These are phyloP conservation scores for Aureobasidium zeae DNA, from an alignment of 2,329 filamentous ascomycete species.

Conservation along the genomic window DNA sequence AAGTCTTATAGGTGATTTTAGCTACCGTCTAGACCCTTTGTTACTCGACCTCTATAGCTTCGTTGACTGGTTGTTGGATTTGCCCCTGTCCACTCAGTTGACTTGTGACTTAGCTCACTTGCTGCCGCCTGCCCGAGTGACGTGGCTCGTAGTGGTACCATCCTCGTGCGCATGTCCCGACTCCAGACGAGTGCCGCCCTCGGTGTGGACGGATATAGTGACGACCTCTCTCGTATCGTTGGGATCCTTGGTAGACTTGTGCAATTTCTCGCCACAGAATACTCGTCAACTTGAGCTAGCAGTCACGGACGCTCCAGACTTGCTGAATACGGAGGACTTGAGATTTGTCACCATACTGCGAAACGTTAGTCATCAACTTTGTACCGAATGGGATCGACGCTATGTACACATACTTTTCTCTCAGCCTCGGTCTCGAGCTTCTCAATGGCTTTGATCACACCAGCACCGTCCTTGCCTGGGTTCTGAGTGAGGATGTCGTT, in stretches of 20 bases:
- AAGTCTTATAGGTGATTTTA: no score
- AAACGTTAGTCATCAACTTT: background rate
- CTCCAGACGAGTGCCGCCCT: conserved; percentile 9
- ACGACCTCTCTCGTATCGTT: conserved; percentile 15
- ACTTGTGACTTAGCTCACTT: background rate
- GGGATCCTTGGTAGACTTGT: conserved; percentile 14
- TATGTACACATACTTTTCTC: conserved; percentile 1
- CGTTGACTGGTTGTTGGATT: background rate
- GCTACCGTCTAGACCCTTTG: background rate
- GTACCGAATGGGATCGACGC: background rate
- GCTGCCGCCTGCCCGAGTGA: background rate
- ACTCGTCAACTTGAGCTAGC: background rate
- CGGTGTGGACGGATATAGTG: conserved; percentile 12
- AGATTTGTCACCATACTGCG: conserved; percentile 7
- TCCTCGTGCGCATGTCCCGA: conserved; percentile 9
- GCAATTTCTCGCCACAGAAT: conserved; percentile 9
- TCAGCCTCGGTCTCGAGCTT: conserved; percentile 1
- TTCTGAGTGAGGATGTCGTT: conserved; percentile 10
- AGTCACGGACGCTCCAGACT: background rate
- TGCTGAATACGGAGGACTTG: background rate
- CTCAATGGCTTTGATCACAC: background rate
- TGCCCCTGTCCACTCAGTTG: background rate
- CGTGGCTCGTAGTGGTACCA: conserved; percentile 9
- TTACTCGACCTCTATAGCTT: background rate
- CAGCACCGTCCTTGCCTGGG: conserved; percentile 5